Base-by-base conservation (phyloP, 2,329 filamentous ascomycete species). In the Epichloe brachyelytri region DNA sequence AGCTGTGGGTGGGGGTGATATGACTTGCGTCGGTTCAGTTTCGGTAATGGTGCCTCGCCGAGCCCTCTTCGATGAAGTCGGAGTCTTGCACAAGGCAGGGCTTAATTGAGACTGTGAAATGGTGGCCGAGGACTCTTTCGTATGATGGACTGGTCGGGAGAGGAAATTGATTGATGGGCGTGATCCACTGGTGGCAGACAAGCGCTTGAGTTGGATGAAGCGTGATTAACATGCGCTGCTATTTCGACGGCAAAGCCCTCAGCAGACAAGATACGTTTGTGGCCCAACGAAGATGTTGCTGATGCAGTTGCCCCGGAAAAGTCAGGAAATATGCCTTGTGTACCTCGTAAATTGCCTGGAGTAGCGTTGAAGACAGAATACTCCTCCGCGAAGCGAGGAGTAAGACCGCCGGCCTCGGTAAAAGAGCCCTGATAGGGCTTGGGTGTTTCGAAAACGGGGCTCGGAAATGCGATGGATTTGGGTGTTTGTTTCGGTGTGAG, bases 321-420 rank as follows among this genome's bases (percentile, higher is more conserved):
- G 57, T 76, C 74, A 56, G 66, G 59, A 60, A 77, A 78, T 14
- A 66, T 62, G 52, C 63, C 69, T 51, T 71, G 68, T 43, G 68
- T 63, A 49, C 69, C 73, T 58, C 69, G 70, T 50, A 81, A 68
- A 60, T 80, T 78, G 46, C 77, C 79, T 15, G 79, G 79, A 8
- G 79, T 81, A n/a, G 74, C 69, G 66, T 80, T 79, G 69, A 83
- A 82, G 60, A 82, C 78, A 55, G 79, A 80, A 60, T 80, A 82
- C 56, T 82, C 79, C 61, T 82, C 78, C 56, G 79, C 78, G 68
- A 81, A 83, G 52, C 72, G 73, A 62, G 79, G 79, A 43, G 79
- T 82, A 74, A 76, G 79, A 57, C 72, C 71, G 57, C 70, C 68
- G 49, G 72, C 63, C 54, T 77, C 72, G 64, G 75, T 66, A 57